phyloP scores from a whole-genome alignment of 2,329 filamentous ascomycete genomes.

The Trichoderma citrinoviride region DNA sequence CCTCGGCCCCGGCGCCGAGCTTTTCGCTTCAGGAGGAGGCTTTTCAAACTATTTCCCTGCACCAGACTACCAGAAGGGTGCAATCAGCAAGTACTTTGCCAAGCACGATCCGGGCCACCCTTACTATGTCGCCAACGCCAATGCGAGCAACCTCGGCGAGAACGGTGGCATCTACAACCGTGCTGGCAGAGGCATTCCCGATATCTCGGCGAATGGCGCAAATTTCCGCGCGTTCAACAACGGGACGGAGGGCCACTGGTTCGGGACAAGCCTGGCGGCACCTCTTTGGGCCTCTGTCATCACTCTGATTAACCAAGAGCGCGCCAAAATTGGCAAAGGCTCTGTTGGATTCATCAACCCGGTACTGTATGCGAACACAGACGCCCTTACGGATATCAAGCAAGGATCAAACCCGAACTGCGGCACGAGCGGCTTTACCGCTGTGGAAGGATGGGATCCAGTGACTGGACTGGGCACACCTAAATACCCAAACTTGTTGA shows the following conservation, averaged over 20 bases:
- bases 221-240: constrained; percentile 41
- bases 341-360: constrained; percentile 43
- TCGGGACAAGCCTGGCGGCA: constrained; percentile 25
- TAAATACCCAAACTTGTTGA: constrained; percentile 21
- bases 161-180: constrained; percentile 35
- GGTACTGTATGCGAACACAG: constrained; percentile 37
- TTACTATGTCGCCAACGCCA: constrained; percentile 26
- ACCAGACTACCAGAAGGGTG: constrained; percentile 31
- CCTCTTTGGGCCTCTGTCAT: constrained; percentile 28
- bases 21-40: constrained; percentile 30
- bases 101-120: constrained; percentile 27
- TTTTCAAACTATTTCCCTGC: constrained; percentile 37
- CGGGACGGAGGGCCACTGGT: constrained; percentile 4
- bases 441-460: constrained; percentile 23
- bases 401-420: constrained; percentile 40
- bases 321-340: constrained; percentile 33
- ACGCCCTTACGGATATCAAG: constrained; percentile 40
- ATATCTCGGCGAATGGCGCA: constrained; percentile 45
- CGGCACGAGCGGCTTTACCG: constrained; percentile 26
- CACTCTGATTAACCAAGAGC: constrained; percentile 27
- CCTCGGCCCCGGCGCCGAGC: constrained; percentile 21
- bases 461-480: constrained; percentile 22
- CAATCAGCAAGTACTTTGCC: constrained; percentile 30
- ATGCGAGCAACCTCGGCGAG: constrained; percentile 39
- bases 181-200: constrained; percentile 39